These are phyloP conservation scores for Vitis riparia DNA, from an alignment of 164 flowering plant genomes.

Conservation along the genomic window DNA sequence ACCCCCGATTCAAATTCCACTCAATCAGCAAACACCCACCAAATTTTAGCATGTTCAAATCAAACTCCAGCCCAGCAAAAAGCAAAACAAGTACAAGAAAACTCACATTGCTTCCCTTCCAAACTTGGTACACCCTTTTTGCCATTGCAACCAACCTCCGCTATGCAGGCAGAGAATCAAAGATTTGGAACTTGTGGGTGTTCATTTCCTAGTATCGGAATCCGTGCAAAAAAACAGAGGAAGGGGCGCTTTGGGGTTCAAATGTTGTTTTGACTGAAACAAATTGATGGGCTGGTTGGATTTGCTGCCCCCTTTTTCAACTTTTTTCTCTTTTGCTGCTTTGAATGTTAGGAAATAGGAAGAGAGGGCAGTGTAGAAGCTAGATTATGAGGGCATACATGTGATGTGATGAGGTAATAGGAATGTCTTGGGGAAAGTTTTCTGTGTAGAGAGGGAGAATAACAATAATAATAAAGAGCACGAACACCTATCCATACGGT, in stretches of 20 bases:
- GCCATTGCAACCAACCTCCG: too few relatives aligned
- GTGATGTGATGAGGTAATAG: not conserved
- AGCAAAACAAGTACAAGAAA: too few relatives aligned
- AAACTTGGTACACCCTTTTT: too few relatives aligned
- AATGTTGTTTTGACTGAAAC: not conserved
- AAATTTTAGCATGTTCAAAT: too few relatives aligned
- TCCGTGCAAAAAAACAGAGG: too few relatives aligned
- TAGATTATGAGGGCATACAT: not conserved
- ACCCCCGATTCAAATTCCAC: too few relatives aligned
- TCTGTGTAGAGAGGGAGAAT: not conserved
- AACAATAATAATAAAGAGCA: not conserved
- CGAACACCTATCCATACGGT: not conserved
- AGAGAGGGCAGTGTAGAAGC: not conserved
- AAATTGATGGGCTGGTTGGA: not conserved
- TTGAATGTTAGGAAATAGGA: not conserved
- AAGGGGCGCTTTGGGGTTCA: not conserved
- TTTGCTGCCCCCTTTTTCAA: not conserved
- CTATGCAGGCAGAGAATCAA: not conserved
- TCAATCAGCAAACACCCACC: too few relatives aligned
- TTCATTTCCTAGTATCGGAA: not conserved
- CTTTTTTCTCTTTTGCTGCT: not conserved
- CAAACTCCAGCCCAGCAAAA: too few relatives aligned
- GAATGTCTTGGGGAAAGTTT: not conserved
- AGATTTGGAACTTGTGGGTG: conserved; percentile 19
- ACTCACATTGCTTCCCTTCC: too few relatives aligned